Evolutionary conservation across 495 filamentous ascomycete species (phyloP).

Genomic region (Penicillium egyptiacum): DNA sequence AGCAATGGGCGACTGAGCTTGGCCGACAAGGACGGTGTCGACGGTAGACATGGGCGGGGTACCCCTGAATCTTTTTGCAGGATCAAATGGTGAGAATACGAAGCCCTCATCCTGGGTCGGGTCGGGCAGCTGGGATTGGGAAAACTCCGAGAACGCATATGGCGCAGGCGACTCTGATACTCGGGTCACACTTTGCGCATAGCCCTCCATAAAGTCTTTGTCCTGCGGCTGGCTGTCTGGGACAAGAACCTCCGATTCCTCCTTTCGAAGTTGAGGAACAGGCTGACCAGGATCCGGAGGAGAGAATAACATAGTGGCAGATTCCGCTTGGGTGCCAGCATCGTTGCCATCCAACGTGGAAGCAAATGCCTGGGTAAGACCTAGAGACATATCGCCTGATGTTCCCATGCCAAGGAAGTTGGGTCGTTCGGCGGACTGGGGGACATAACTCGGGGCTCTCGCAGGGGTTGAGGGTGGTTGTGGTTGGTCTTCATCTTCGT

Average conservation of each 20-base stretch:
- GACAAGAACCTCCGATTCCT: slow-evolving; percentile 58
- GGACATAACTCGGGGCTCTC: slow-evolving; percentile 27
- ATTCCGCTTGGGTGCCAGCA: slow-evolving; percentile 35
- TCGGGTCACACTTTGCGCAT: slow-evolving; percentile 34
- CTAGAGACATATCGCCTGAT: slow-evolving; percentile 58
- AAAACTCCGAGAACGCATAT: slow-evolving; percentile 55
- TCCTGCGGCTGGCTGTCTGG: slow-evolving; percentile 61
- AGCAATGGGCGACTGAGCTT: slow-evolving; percentile 60
- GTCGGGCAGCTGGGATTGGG: slow-evolving; percentile 64
- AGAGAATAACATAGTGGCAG: slow-evolving; percentile 46
- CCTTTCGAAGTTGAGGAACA: slow-evolving; percentile 39
- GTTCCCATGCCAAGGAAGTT: slow-evolving; percentile 57
- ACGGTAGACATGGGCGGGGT: slow-evolving; percentile 63
- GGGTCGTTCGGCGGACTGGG: slow-evolving; percentile 38
- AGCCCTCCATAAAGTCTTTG: slow-evolving; percentile 33
- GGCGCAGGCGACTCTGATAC: slow-evolving; percentile 46
- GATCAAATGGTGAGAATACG: slow-evolving; percentile 55
- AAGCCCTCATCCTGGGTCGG: slow-evolving; percentile 88
- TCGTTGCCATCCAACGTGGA: slow-evolving; percentile 77
- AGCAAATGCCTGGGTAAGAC: slow-evolving; percentile 89
- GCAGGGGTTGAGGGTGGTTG: slow-evolving; percentile 37
- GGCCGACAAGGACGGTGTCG: slow-evolving; percentile 62
- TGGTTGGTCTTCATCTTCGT: slow-evolving; percentile 50
- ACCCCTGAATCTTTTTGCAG: slow-evolving; percentile 58
- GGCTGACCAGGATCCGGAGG: slow-evolving; percentile 56